phyloP scores from a whole-genome alignment of 2,329 filamentous ascomycete genomes.

The Ophiosphaerella narmari region DNA sequence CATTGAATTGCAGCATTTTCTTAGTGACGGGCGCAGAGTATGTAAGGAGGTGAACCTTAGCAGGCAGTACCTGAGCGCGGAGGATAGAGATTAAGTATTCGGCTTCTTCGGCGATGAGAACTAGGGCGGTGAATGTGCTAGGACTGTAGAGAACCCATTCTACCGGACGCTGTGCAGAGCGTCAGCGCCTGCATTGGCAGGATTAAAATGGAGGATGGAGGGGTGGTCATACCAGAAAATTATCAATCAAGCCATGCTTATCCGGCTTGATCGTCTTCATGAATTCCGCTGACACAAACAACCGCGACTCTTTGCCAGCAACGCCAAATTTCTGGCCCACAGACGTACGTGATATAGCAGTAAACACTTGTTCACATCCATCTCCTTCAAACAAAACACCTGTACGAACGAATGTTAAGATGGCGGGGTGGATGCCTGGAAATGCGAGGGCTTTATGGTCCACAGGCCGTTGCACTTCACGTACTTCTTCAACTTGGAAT shows the following conservation, averaged over 20 bases:
- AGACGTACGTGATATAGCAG: slow-evolving; percentile 44
- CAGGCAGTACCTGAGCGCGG: slow-evolving; percentile 1
- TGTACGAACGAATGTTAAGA: slow-evolving; percentile 21
- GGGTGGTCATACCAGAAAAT: slow-evolving; percentile 46
- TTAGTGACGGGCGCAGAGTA: slow-evolving; percentile 64
- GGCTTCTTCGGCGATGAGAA: slow-evolving; percentile 66
- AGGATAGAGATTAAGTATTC: slow-evolving; percentile 57
- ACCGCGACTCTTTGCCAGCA: slow-evolving; percentile 18
- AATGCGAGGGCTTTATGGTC: slow-evolving; percentile 50
- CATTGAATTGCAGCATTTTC: slow-evolving; percentile 62
- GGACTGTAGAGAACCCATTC: slow-evolving; percentile 36
- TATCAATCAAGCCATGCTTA: slow-evolving; percentile 44
- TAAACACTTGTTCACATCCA: slow-evolving; percentile 49
- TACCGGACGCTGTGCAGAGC: too few relatives aligned
- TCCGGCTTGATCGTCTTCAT: slow-evolving; percentile 47
- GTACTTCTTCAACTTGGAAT: slow-evolving; percentile 60
- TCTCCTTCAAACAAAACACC: slow-evolving; percentile 43
- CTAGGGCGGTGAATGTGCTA: slow-evolving; percentile 52
- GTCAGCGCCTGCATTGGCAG: too few relatives aligned
- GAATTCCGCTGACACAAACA: slow-evolving; percentile 55
- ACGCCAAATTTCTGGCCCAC: slow-evolving; percentile 39
- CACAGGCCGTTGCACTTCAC: slow-evolving; percentile 56
- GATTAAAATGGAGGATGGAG: slow-evolving; percentile 46
- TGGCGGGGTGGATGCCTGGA: slow-evolving; percentile 52
- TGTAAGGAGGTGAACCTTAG: slow-evolving; percentile 52